Evolutionary conservation across 352 stramenopile genomes (phyloP).

Genomic region (Pythium vanterpoolii): DNA sequence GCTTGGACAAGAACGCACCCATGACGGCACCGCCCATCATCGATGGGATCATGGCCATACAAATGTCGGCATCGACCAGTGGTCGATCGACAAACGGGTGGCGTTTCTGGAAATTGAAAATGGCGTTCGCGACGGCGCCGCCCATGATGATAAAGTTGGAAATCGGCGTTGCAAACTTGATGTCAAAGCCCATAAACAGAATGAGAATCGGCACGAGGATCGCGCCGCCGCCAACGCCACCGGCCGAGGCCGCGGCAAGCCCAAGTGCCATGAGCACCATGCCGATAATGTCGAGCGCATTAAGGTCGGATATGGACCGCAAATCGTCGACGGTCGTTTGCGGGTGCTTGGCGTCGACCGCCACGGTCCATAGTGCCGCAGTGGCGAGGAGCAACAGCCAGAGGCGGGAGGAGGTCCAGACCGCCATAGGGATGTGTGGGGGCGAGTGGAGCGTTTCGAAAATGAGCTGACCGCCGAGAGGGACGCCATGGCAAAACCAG

Average conservation of each 20-base stretch:
- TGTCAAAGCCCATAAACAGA: constrained; percentile 63
- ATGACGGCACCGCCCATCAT: constrained; percentile 57
- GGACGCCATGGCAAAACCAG: neutral
- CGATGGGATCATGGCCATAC: constrained; percentile 56
- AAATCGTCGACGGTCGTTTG: constrained; percentile 21
- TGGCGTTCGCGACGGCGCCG: constrained; percentile 55
- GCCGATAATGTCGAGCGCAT: constrained; percentile 38
- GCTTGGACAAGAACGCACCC: constrained; percentile 50
- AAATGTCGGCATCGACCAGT: constrained; percentile 57
- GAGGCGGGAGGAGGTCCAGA: too few relatives aligned
- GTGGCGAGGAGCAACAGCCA: neutral
- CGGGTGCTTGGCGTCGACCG: neutral
- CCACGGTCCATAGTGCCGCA: neutral
- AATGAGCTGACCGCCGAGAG: neutral
- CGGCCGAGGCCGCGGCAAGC: constrained; percentile 42
- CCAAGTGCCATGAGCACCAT: constrained; percentile 50
- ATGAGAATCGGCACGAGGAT: constrained; percentile 61
- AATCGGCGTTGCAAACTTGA: constrained; percentile 58
- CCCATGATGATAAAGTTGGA: constrained; percentile 67
- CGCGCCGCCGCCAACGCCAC: constrained; percentile 43
- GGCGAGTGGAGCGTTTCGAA: too few relatives aligned
- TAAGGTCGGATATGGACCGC: constrained; percentile 34
- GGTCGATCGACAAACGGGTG: constrained; percentile 51
- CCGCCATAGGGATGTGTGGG: too few relatives aligned
- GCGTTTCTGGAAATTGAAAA: constrained; percentile 61